Percentiles rank a stretch among this genome's conserved stretches.
phyloP scores from a whole-genome alignment of 2,329 filamentous ascomycete species.

The Dactylellina leptospora region DNA sequence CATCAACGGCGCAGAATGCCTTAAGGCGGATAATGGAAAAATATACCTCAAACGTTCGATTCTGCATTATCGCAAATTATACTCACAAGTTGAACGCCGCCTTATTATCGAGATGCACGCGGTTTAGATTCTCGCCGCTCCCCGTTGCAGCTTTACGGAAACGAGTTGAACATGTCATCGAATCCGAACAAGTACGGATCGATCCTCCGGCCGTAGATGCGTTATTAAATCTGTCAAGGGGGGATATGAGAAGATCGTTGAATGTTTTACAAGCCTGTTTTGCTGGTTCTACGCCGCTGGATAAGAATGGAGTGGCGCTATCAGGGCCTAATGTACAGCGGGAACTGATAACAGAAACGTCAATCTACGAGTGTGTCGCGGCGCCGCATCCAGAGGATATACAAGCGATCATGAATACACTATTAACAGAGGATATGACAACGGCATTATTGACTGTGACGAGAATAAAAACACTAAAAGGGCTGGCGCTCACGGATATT shows the following conservation, averaged over 20 bases:
- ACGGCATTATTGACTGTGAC: constrained; percentile 89
- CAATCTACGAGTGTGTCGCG: constrained; percentile 96
- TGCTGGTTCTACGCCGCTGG: constrained; percentile 75
- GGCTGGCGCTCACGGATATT: constrained; percentile 91
- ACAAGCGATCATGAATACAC: constrained; percentile 79
- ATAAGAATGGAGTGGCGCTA: constrained; percentile 64
- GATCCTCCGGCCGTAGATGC: constrained; percentile 80
- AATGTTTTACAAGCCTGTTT: constrained; percentile 98
- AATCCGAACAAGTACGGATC: constrained; percentile 86
- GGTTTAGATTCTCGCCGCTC: constrained; percentile 92
- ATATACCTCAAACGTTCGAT: constrained; percentile 95
- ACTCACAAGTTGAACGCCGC: constrained; percentile 96
- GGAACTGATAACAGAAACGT: constrained; percentile 88
- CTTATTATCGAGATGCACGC: constrained; percentile 87
- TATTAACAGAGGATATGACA: constrained; percentile 88
- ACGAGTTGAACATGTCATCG: constrained; percentile 87
- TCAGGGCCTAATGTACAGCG: constrained; percentile 73
- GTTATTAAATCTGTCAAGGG: constrained; percentile 85
- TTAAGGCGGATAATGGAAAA: constrained; percentile 98
- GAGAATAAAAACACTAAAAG: constrained; percentile 82
- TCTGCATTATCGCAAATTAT: constrained; percentile 99
- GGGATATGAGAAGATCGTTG: constrained; percentile 92
- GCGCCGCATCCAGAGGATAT: constrained; percentile 92
- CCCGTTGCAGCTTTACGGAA: constrained; percentile 86
- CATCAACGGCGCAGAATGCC: constrained; percentile 97